phyloP scores from a whole-genome alignment of 208 protist genomes.

The Leishmania gerbilli region DNA sequence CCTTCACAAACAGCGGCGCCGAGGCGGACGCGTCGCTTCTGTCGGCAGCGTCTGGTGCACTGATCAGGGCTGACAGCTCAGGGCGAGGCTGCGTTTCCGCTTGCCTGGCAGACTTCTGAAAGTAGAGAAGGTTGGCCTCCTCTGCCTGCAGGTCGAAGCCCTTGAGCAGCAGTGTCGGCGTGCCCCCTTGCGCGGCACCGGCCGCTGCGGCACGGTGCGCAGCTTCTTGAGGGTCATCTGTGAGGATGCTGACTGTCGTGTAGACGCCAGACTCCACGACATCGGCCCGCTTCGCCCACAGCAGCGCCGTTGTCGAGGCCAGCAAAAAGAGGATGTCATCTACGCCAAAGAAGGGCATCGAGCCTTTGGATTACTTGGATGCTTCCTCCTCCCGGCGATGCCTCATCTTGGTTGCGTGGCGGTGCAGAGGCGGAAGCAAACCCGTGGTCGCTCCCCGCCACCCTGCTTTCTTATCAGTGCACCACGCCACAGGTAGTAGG shows the following conservation, averaged over 20 bases:
- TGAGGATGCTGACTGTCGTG: constrained; percentile 31
- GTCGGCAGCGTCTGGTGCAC: not conserved
- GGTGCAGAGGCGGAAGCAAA: not conserved
- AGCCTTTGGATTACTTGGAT: not conserved
- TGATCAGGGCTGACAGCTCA: not conserved
- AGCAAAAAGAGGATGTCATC: constrained; percentile 79
- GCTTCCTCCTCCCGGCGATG: not conserved
- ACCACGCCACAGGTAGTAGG: not conserved
- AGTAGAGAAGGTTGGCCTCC: constrained; percentile 20
- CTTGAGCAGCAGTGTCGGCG: constrained; percentile 28
- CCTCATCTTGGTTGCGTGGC: not conserved
- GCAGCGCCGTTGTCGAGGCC: constrained; percentile 61
- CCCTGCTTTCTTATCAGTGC: not conserved
- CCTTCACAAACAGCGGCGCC: constrained; percentile 19
- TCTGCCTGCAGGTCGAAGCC: constrained; percentile 49
- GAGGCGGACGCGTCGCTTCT: not conserved
- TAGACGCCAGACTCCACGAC: constrained; percentile 43
- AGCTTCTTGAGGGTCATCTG: constrained; percentile 38
- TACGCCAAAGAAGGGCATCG: constrained; percentile 78
- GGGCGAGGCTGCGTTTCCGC: not conserved
- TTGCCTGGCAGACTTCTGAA: constrained; percentile 6
- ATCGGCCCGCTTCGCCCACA: constrained; percentile 70
- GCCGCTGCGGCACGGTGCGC: constrained; percentile 25
- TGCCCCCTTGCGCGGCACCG: constrained; percentile 9
- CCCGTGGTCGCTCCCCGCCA: not conserved